A percentile compares a stretch with the other conserved stretches of the same genome.
phyloP scores from a whole-genome alignment of 441 rosid species.

The Adansonia grandidieri region DNA sequence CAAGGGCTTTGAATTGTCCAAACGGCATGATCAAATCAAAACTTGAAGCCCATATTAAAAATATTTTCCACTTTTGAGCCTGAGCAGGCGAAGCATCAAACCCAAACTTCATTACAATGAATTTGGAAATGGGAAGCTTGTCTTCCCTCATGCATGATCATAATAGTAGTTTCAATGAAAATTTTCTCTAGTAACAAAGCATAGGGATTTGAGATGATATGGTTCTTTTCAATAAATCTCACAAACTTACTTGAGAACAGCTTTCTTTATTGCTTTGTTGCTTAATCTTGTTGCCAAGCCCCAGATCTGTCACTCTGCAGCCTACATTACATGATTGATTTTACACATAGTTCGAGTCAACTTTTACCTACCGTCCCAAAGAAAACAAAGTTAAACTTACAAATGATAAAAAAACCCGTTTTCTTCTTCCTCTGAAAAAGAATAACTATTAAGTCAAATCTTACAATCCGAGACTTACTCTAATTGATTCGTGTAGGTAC shows the following conservation, averaged over 20 bases:
- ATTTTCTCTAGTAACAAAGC: background rate
- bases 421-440: too few relatives aligned
- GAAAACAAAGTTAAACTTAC: too few relatives aligned
- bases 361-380: too few relatives aligned
- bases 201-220: conserved; percentile 5
- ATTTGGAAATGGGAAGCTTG: background rate
- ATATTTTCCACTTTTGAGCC: background rate
- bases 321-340: too few relatives aligned
- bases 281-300: too few relatives aligned
- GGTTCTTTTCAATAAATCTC: background rate
- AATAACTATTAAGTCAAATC: too few relatives aligned
- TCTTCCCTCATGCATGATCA: background rate
- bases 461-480: too few relatives aligned
- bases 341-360: too few relatives aligned
- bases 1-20: background rate
- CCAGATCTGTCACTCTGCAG: too few relatives aligned
- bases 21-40: conserved; percentile 1
- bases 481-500: too few relatives aligned
- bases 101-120: background rate
- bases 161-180: background rate
- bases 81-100: background rate
- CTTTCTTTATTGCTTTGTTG: background rate
- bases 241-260: background rate
- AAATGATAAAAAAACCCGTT: too few relatives aligned
- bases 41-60: conserved; percentile 10